Conservation (phyloP, 1,139 yeast genomes). For the Kluyveromyces marxianus region DNA sequence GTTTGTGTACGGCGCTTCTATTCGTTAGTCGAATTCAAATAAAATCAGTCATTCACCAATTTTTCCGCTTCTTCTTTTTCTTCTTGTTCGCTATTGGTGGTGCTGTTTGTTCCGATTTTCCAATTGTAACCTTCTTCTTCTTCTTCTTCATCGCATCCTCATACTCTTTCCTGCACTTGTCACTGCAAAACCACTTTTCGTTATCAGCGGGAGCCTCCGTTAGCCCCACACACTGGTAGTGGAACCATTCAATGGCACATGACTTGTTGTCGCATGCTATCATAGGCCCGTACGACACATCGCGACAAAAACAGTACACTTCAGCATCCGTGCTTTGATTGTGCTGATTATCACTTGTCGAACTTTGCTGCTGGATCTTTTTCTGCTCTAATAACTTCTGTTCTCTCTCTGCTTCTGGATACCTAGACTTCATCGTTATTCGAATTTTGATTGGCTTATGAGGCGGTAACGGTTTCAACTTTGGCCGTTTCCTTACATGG, state of each 20-base stretch:
- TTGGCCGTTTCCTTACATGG: slow-evolving; percentile 9
- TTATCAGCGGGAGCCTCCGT: slow-evolving; percentile 59
- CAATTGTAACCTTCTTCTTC: not conserved
- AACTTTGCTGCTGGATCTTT: slow-evolving; percentile 2
- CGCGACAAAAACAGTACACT: slow-evolving; percentile 73
- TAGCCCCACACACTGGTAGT: slow-evolving; percentile 72
- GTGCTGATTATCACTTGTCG: not conserved
- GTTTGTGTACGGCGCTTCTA: too few relatives aligned
- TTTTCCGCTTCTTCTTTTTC: too few relatives aligned
- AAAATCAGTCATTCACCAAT: too few relatives aligned
- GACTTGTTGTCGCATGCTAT: slow-evolving; percentile 82
- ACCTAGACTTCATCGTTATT: slow-evolving; percentile 8
- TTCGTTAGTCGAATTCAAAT: too few relatives aligned
- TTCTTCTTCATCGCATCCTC: slow-evolving; percentile 2
- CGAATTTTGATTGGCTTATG: slow-evolving; percentile 12
- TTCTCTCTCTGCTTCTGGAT: not conserved
- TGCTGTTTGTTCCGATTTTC: too few relatives aligned
- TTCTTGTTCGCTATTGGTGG: too few relatives aligned
- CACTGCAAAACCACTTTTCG: slow-evolving; percentile 91
- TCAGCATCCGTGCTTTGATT: slow-evolving; percentile 9
- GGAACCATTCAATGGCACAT: slow-evolving; percentile 84
- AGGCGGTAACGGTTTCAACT: slow-evolving; percentile 2
- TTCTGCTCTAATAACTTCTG: slow-evolving; percentile 4
- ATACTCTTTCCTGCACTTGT: slow-evolving; percentile 37
- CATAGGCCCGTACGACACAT: slow-evolving; percentile 86